Evolutionary conservation across 1,284 basidiomycete genomes (phyloP), one percentile per base, ranked within the genome.

Genomic region (Apiotrichum gracile): DNA sequence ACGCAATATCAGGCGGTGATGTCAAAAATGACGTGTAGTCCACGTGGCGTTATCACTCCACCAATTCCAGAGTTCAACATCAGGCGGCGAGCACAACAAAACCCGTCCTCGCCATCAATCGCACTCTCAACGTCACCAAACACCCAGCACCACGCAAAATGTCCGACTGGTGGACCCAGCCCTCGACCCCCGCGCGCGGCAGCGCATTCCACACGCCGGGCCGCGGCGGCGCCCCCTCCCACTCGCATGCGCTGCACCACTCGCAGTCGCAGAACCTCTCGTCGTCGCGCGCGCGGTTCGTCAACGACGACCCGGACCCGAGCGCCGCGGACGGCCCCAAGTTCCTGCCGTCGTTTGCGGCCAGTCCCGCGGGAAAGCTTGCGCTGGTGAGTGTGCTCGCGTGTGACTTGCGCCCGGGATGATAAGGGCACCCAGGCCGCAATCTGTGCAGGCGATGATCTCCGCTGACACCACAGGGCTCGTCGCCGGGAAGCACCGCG

Each of bases 331-430:
- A 66, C 8, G 60, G 57, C 2, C 65, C 70, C 29, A 67, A 68
- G 53, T 73, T 72, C 57, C 54, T 69, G 19, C 70, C 72, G 8
- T 61, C 59, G 12, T 73, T 72, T 43, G 68, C 66, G 1, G 54
- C 55, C 35, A 59, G 57, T 25, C 69, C 70, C 12, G 69, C 68
- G 4, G 69, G 67, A 27, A 66, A 63, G 59, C 46, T 68, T 9
- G 63, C 66, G 17, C 55, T 70, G 26, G 70, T 68, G n/a, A 56
- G 59, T 48, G 26, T n/a, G n/a, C n/a, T n/a, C n/a, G n/a, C n/a
- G n/a, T n/a, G n/a, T n/a, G n/a, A n/a, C n/a, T n/a, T n/a, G n/a
- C n/a, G n/a, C n/a, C n/a, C n/a, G n/a, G n/a, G n/a, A n/a, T n/a
- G n/a, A n/a, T n/a, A n/a, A n/a, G n/a, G n/a, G n/a, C n/a, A n/a